Conservation (phyloP, 495 filamentous ascomycete species). For the Lophiostoma macrostomum region DNA sequence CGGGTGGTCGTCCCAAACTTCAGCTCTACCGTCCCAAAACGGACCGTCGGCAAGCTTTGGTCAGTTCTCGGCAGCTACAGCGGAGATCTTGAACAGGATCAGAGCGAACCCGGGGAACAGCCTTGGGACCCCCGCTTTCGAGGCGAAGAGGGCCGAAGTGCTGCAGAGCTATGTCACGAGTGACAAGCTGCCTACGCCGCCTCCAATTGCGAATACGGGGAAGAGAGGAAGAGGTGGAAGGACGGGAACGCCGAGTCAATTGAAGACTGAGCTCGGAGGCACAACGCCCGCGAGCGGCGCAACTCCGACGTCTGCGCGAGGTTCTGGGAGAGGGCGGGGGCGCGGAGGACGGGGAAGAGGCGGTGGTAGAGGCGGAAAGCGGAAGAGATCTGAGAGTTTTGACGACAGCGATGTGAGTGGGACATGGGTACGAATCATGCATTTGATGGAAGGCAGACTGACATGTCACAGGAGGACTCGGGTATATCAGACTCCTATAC, state of each 20-base stretch:
- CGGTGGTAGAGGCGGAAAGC: conserved; percentile 42
- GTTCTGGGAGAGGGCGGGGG: conserved; percentile 27
- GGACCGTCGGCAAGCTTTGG: conserved; percentile 3
- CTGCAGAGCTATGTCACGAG: conserved; percentile 45
- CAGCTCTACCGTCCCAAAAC: not conserved
- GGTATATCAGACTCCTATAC: conserved; percentile 52
- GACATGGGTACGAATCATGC: not conserved
- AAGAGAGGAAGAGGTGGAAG: conserved; percentile 37
- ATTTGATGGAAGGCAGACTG: not conserved
- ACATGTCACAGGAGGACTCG: conserved; percentile 35
- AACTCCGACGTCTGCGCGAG: conserved; percentile 23
- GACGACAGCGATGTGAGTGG: conserved; percentile 29
- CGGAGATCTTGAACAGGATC: conserved; percentile 32
- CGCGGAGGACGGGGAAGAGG: conserved; percentile 33
- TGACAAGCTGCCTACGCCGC: conserved; percentile 36
- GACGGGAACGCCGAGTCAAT: conserved; percentile 46
- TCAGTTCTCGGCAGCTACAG: conserved; percentile 34
- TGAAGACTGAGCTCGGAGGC: conserved; percentile 31
- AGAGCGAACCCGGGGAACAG: conserved; percentile 22
- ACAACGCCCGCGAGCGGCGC: conserved; percentile 8
- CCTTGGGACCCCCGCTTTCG: conserved; percentile 37
- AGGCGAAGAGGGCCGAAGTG: conserved; percentile 46
- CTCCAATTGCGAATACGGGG: conserved; percentile 20
- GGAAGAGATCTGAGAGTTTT: conserved; percentile 39
- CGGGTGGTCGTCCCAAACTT: conserved; percentile 1